These are phyloP conservation scores for Heterobasidion parviporum DNA, from an alignment of 1,284 basidiomycete species.

Conservation along the genomic window DNA sequence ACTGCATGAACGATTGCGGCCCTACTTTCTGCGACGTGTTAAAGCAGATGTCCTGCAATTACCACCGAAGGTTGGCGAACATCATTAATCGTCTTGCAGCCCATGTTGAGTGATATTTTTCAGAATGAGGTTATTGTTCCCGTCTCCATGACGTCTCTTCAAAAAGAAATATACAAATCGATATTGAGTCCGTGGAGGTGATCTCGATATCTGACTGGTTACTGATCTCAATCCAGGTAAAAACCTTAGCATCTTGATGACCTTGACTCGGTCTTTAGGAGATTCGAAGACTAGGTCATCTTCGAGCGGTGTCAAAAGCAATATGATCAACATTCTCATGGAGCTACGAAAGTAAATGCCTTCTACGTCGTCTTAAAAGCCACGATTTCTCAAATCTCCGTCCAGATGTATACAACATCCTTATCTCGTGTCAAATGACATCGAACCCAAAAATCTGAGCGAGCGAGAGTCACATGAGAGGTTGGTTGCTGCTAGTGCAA, in stretches of 20 bases:
- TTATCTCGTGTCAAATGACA: constrained; percentile 76
- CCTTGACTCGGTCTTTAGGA: constrained; percentile 35
- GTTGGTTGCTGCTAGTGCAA: constrained; percentile 80
- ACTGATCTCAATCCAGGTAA: constrained; percentile 36
- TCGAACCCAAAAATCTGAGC: constrained; percentile 69
- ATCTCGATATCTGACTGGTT: neutral
- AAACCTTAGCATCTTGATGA: constrained; percentile 59
- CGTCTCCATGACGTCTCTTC: constrained; percentile 80
- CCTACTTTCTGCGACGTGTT: constrained; percentile 88
- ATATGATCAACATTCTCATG: constrained; percentile 80
- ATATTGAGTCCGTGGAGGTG: constrained; percentile 52
- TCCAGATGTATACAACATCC: constrained; percentile 81
- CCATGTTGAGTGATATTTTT: constrained; percentile 7
- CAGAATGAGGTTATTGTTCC: constrained; percentile 90
- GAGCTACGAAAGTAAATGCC: constrained; percentile 68
- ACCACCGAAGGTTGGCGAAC: constrained; percentile 70
- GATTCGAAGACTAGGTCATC: constrained; percentile 21
- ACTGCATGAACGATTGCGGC: constrained; percentile 72
- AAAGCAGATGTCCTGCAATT: constrained; percentile 91
- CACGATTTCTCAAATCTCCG: constrained; percentile 5
- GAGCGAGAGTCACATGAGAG: constrained; percentile 65
- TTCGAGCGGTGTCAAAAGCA: constrained; percentile 29
- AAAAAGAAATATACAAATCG: constrained; percentile 85
- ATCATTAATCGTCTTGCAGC: neutral
- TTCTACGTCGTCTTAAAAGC: constrained; percentile 3